Percentiles rank a stretch among this genome's conserved stretches.
phyloP scores from a whole-genome alignment of 495 filamentous ascomycete species.

The Podospora anserina region DNA sequence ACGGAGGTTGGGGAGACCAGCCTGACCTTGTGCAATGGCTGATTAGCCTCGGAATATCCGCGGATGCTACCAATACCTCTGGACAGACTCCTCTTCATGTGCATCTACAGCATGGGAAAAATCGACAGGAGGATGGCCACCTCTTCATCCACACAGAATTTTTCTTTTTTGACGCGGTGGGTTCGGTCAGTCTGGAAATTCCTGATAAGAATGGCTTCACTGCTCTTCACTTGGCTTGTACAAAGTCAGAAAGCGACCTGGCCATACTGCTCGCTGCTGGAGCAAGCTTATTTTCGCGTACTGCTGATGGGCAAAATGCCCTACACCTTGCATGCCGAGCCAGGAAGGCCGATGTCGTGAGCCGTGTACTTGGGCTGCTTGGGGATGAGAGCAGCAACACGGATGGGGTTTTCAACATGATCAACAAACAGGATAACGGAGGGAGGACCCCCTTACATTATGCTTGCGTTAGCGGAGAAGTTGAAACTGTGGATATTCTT shows the following conservation, averaged over 20 bases:
- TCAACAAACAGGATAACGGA: too few species aligned
- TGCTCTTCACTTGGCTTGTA: slow-evolving; percentile 6
- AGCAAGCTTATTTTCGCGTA: slow-evolving; percentile 1
- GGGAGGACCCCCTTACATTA: slow-evolving; percentile 27
- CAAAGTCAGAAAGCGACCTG: not conserved
- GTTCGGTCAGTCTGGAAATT: not conserved
- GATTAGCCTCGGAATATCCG: slow-evolving; percentile 13
- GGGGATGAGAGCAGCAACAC: slow-evolving; percentile 17
- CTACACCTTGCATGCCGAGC: slow-evolving; percentile 20
- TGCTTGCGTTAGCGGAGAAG: slow-evolving; percentile 17
- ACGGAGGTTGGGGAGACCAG: too few species aligned
- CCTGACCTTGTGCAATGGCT: slow-evolving; percentile 9
- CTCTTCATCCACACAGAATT: not conserved
- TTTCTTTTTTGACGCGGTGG: not conserved
- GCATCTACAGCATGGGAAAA: not conserved
- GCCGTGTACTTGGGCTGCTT: slow-evolving; percentile 15
- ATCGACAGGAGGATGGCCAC: not conserved
- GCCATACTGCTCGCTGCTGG: slow-evolving; percentile 11
- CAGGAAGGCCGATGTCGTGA: slow-evolving; percentile 13
- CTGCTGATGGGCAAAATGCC: slow-evolving; percentile 12
- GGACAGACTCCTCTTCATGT: not conserved
- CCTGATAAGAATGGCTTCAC: slow-evolving; percentile 12
- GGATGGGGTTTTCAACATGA: slow-evolving; percentile 13
- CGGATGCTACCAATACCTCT: slow-evolving; percentile 9
- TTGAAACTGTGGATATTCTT: slow-evolving; percentile 13